A percentile compares a stretch with the other conserved stretches of the same genome.
phyloP scores from a whole-genome alignment of 805 yeast species.

The Saccharomycopsis babjevae region DNA sequence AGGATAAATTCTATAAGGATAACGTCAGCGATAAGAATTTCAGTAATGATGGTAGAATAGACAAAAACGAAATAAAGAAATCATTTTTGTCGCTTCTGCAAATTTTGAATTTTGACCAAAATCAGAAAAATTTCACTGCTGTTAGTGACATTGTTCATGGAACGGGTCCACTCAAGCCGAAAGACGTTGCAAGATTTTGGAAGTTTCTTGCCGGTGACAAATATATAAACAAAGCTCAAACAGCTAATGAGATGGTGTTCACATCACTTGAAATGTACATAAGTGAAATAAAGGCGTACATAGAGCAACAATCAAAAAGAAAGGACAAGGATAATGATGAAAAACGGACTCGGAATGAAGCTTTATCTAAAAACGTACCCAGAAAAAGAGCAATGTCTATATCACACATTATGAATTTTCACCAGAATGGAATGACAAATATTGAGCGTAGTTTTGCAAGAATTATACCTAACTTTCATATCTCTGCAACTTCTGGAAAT shows the following conservation, averaged over 20 bases:
- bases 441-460: not conserved
- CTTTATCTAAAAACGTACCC: not conserved
- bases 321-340: not conserved
- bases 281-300: not conserved
- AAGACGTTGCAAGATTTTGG: constrained; percentile 6
- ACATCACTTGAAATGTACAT: not conserved
- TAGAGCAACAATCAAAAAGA: not conserved
- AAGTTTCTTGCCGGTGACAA: not conserved
- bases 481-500: not conserved
- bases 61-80: too few relatives aligned
- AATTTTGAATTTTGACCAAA: not conserved
- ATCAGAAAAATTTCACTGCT: not conserved
- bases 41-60: too few relatives aligned
- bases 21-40: too few relatives aligned
- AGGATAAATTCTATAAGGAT: not conserved
- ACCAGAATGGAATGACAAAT: not conserved
- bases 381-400: not conserved
- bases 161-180: not conserved
- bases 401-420: not conserved
- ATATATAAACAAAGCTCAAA: not conserved
- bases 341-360: not conserved
- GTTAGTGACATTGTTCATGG: not conserved
- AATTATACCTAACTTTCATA: not conserved
- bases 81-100: not conserved
- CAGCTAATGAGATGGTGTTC: not conserved